These are phyloP conservation scores for Erodium moschatum DNA, from an alignment of 441 rosid species.

Conservation along the genomic window DNA sequence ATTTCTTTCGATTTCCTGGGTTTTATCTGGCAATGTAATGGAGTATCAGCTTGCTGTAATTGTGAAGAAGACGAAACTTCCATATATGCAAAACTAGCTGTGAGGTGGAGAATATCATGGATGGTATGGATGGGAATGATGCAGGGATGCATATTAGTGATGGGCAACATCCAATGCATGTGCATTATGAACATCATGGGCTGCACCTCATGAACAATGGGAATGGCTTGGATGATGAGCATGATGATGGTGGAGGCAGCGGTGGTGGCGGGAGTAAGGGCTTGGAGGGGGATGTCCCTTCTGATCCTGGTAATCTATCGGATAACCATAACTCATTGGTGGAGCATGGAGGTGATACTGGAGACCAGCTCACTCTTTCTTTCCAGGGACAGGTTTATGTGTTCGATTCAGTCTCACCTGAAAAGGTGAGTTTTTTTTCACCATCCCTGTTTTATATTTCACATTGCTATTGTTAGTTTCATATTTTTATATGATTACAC, in stretches of 20 bases:
- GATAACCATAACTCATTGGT: conserved; percentile 30
- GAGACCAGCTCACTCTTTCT: conserved; percentile 52
- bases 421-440: conserved; percentile 35
- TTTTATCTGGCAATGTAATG: too few relatives aligned
- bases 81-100: neutral
- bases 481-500: neutral
- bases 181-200: conserved; percentile 35
- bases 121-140: conserved; percentile 35
- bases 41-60: neutral
- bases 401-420: conserved; percentile 44
- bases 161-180: conserved; percentile 32
- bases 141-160: conserved; percentile 31
- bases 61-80: neutral
- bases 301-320: conserved; percentile 33
- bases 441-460: neutral
- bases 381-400: conserved; percentile 70
- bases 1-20: too few relatives aligned
- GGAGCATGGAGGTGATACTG: conserved; percentile 26
- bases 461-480: neutral
- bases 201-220: conserved; percentile 35
- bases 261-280: conserved; percentile 31
- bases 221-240: conserved; percentile 32
- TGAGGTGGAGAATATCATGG: conserved; percentile 24
- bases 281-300: conserved; percentile 33
- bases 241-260: conserved; percentile 19